Conservation (phyloP, 352 stramenopile species). For the Blastocystis sp. region DNA sequence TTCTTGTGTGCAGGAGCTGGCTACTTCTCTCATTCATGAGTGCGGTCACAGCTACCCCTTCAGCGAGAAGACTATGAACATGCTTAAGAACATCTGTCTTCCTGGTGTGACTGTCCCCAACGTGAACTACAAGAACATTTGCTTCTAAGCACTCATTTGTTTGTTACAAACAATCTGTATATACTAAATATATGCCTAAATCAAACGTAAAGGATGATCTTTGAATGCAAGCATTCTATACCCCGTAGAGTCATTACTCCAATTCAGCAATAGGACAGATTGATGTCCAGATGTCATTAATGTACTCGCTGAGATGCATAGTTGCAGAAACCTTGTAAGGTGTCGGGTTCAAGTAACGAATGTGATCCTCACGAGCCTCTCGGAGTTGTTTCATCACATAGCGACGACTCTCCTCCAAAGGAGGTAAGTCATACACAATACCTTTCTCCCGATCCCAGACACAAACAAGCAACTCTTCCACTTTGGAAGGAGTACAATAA, state of each 20-base stretch:
- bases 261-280: conserved; percentile 73
- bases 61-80: conserved; percentile 23
- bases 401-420: conserved; percentile 73
- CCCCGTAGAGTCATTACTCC: conserved; percentile 24
- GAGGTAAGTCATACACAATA: conserved; percentile 68
- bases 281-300: conserved; percentile 84
- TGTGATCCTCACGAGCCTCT: conserved; percentile 83
- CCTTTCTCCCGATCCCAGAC: conserved; percentile 81
- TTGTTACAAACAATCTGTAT: conserved; percentile 57
- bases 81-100: conserved; percentile 58
- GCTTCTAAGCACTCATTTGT: conserved; percentile 7
- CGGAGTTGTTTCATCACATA: conserved; percentile 83
- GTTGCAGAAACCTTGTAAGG: conserved; percentile 77
- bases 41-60: conserved; percentile 37
- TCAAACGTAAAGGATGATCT: neutral
- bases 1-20: conserved; percentile 5
- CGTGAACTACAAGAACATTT: conserved; percentile 36
- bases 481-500: conserved; percentile 80
- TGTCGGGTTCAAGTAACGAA: conserved; percentile 87
- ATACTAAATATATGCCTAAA: conserved; percentile 46
- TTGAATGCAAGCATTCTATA: conserved; percentile 53
- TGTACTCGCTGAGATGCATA: conserved; percentile 78
- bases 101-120: conserved; percentile 38
- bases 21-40: neutral
- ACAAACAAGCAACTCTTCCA: conserved; percentile 79